Base-by-base conservation (phyloP, 1,284 basidiomycete genomes). In the Blastosporella zonata region DNA sequence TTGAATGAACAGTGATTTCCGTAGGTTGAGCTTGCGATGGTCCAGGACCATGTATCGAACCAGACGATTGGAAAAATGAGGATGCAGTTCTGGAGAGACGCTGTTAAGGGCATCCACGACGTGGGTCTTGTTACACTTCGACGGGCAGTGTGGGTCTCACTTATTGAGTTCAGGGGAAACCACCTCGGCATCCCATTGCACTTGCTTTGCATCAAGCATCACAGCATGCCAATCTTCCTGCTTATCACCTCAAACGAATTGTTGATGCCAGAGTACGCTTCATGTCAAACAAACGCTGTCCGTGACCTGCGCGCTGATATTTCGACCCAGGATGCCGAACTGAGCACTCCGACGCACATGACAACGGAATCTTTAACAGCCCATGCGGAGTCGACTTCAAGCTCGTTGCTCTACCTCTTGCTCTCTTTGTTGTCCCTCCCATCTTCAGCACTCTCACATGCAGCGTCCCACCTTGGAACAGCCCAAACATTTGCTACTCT, bases 51-150 rank as follows among this genome's bases (percentile, higher is more conserved):
- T 10, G 86, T 93, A 12, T 85, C 87, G 13, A 90, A 89, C 58
- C 71, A 84, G 31, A 77, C 84, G 21, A 82, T 97, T 53, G 94
- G 92, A 6, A 82, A 85, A 61, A 93, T 96, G 78, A 79, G 92
- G 56, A 84, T 92, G 73, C 89, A 95, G 65, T 97, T 95, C 68
- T 97, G 93, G 94, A 81, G 83, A 61, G 93, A 97, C 63, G 85
- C 90, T 1, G 64, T 96, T 34, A 87, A 85, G 58, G 75, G 71
- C 29, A 83, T 93, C 15, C 72, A 72, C 61, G 77, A 85, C 60
- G 90, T 88, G 62, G 62, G 82, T 75, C 17, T 36, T 35, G 41
- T 46, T 55, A 52, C 60, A 48, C 62, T 55, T 50, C 6, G 29
- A 36, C 45, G 54, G 42, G 50, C 38, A 38, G 13, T 22, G 35